phyloP scores from a whole-genome alignment of 441 rosid genomes.

The Isatis lusitanica region DNA sequence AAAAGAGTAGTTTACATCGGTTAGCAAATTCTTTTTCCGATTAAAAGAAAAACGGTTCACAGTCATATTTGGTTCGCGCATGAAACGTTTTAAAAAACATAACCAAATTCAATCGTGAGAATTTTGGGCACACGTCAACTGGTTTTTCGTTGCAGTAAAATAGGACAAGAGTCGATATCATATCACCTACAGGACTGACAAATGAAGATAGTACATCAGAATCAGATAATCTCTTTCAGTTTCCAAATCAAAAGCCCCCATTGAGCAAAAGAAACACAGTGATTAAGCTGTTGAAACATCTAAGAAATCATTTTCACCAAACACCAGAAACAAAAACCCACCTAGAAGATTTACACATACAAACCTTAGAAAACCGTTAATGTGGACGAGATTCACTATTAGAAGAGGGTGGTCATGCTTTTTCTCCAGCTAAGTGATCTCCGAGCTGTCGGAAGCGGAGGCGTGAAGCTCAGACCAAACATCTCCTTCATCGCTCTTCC shows the following conservation, averaged over 20 bases:
- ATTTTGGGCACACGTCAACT: neutral
- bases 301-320: neutral
- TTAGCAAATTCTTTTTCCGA: neutral
- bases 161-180: neutral
- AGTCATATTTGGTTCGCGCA: neutral
- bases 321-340: neutral
- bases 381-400: slow-evolving; percentile 22
- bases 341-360: slow-evolving; percentile 31
- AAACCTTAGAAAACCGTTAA: slow-evolving; percentile 16
- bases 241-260: slow-evolving; percentile 6
- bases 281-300: neutral
- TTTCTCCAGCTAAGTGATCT: slow-evolving; percentile 68
- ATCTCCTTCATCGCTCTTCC: slow-evolving; percentile 75
- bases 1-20: neutral
- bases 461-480: slow-evolving; percentile 86
- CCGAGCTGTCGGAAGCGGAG: slow-evolving; percentile 46
- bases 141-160: neutral
- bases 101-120: neutral
- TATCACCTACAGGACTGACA: neutral
- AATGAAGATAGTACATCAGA: neutral
- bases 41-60: neutral
- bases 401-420: slow-evolving; percentile 57
- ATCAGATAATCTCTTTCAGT: neutral
- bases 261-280: neutral
- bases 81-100: neutral